These are phyloP conservation scores for Colletotrichum simmondsii DNA, from an alignment of 2,329 filamentous ascomycete species.

Conservation along the genomic window DNA sequence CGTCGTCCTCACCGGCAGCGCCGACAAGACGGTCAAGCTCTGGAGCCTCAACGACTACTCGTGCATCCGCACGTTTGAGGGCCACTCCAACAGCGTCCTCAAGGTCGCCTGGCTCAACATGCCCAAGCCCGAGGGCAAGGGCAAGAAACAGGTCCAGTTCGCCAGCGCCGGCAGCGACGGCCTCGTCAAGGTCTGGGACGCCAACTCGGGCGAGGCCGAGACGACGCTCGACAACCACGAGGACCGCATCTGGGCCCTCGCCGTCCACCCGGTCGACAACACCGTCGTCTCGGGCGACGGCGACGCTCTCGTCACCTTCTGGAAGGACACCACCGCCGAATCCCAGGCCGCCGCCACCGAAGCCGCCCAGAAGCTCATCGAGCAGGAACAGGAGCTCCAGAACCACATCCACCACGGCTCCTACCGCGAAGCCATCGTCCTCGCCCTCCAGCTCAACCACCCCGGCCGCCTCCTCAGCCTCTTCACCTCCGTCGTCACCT, in stretches of 20 bases:
- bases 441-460: slow-evolving; percentile 94
- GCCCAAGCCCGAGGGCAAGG: slow-evolving; percentile 58
- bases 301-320: slow-evolving; percentile 94
- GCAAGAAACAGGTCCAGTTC: slow-evolving; percentile 74
- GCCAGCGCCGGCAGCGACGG: slow-evolving; percentile 93
- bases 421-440: slow-evolving; percentile 91
- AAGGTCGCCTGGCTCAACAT: slow-evolving; percentile 89
- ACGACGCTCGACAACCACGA: slow-evolving; percentile 97
- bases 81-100: slow-evolving; percentile 93
- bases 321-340: slow-evolving; percentile 88
- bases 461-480: slow-evolving; percentile 86
- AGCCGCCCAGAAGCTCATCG: slow-evolving; percentile 82
- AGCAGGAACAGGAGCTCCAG: slow-evolving; percentile 93
- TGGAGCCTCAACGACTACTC: slow-evolving; percentile 95
- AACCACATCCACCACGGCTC: slow-evolving; percentile 91
- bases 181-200: slow-evolving; percentile 96
- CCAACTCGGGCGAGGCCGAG: slow-evolving; percentile 83
- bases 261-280: slow-evolving; percentile 75
- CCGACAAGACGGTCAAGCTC: slow-evolving; percentile 94
- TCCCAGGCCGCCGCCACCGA: slow-evolving; percentile 81
- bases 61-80: slow-evolving; percentile 93
- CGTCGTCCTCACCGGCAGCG: slow-evolving; percentile 88
- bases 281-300: slow-evolving; percentile 90
- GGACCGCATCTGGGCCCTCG: slow-evolving; percentile 92
- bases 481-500: slow-evolving; percentile 82